phyloP scores from a whole-genome alignment of 2,329 filamentous ascomycete species.

The Zopfia rhizophila region DNA sequence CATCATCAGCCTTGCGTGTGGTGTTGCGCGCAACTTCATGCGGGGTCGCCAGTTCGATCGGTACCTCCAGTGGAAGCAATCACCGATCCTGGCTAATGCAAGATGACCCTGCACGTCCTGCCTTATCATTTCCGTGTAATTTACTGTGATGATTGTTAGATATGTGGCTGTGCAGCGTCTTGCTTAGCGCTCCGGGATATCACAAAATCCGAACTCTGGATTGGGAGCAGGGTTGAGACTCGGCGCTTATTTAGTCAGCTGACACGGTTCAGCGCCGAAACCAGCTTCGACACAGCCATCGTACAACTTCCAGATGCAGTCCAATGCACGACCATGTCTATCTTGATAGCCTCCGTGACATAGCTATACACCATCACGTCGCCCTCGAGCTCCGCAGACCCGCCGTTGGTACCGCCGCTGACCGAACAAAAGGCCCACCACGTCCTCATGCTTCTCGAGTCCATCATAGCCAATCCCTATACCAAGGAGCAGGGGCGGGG shows the following conservation, averaged over 20 bases:
- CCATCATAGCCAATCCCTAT: constrained; percentile 15
- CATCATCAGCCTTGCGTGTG: constrained; percentile 1
- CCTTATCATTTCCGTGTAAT: constrained; percentile 7
- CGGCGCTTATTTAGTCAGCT: too few species aligned
- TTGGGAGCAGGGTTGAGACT: constrained; percentile 13
- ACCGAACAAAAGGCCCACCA: constrained; percentile 13
- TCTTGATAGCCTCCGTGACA: constrained; percentile 14
- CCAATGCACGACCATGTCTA: constrained; percentile 19
- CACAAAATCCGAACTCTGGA: too few species aligned
- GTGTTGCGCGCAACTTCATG: not conserved
- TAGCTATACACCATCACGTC: constrained; percentile 17
- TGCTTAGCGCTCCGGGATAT: too few species aligned
- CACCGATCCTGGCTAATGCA: constrained; percentile 6
- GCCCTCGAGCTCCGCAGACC: constrained; percentile 17
- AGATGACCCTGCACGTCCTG: constrained; percentile 2
- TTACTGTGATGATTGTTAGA: constrained; percentile 2
- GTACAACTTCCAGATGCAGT: constrained; percentile 16
- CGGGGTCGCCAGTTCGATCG: constrained; percentile 5
- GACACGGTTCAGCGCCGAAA: constrained; percentile 15
- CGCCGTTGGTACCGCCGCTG: constrained; percentile 9
- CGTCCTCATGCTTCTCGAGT: constrained; percentile 21
- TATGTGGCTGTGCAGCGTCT: too few species aligned
- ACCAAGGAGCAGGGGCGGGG: too few species aligned
- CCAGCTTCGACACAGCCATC: constrained; percentile 12
- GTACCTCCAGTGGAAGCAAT: constrained; percentile 10